Base-by-base conservation (phyloP, 2,329 filamentous ascomycete genomes). In the Sporothrix humicola region DNA sequence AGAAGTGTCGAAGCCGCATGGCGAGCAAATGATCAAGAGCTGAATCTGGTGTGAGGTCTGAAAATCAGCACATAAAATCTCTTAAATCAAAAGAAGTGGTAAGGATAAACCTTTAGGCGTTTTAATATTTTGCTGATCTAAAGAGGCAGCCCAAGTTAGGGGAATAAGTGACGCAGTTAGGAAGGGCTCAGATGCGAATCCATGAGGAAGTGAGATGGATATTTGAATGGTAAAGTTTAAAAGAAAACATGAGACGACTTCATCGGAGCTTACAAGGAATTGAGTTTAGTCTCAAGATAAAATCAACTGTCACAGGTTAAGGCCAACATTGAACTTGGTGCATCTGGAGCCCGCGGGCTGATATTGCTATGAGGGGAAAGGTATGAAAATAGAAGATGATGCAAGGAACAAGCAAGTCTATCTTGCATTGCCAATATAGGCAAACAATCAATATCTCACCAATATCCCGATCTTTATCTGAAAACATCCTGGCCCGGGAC, bases 351-450 rank as follows among this genome's bases (percentile, higher is more conserved):
- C 44, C 2, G 37, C 59, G 59, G 59, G 17, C 7, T 46, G 37
- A 63, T 63, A 63, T 63, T 63, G n/a, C 37, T 63, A 6, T 7
- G 59, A 63, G 37, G 59, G 59, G 37, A 23, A 63, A 63, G 17
- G 59, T 46, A 63, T 46, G 9, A n/a, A 63, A 63, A 46, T 44
- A 46, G 37, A 8, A 63, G 6, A 46, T n/a, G 26, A 37, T 59
- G 26, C 13, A 59, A 63, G 1, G 37, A 63, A 44, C 37, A 6
- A 46, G 42, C 37, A 63, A 20, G 59, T 63, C 17, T 63, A 46
- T 23, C 59, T 13, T 63, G 37, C 37, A 23, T 63, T 63, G 59
- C 59, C 17, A 46, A 46, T 63, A 46, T 63, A 63, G 59, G n/a
- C 3, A 63, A 13, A 3, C 59, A 23, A 46, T 23, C 37, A 23